A percentile compares a stretch with the other conserved stretches of the same genome.
Conservation (phyloP, 1,139 yeast species). For the Tardiomyces depauwii region DNA sequence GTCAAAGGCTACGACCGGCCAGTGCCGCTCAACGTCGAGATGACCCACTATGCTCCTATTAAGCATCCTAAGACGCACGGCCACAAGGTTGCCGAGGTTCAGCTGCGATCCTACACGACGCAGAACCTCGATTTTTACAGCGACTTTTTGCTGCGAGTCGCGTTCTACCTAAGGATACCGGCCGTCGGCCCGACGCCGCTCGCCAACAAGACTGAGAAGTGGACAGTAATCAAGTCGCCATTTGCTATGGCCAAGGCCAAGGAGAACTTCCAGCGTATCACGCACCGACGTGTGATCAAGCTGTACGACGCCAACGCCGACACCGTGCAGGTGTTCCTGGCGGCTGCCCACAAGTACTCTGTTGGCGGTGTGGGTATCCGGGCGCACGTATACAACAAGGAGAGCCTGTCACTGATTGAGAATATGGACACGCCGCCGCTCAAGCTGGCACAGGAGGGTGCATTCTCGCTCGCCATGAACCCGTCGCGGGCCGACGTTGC, state of each 20-base stretch:
- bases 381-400: constrained; percentile 56
- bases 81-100: constrained; percentile 52
- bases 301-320: constrained; percentile 85
- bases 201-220: constrained; percentile 67
- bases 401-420: constrained; percentile 36
- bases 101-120: constrained; percentile 61
- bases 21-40: constrained; percentile 71
- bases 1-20: constrained; percentile 31
- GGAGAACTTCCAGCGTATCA: constrained; percentile 86
- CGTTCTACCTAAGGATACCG: constrained; percentile 82
- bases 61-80: constrained; percentile 59
- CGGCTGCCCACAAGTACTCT: constrained; percentile 68
- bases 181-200: constrained; percentile 57
- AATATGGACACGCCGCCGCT: constrained; percentile 21
- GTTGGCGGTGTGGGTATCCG: constrained; percentile 75
- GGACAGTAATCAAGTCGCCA: constrained; percentile 91
- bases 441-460: constrained; percentile 10
- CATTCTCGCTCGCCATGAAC: constrained; percentile 15
- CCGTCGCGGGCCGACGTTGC: constrained; percentile 50
- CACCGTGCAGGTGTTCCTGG: constrained; percentile 70
- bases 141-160: constrained; percentile 84
- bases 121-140: constrained; percentile 63
- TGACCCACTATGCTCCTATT: constrained; percentile 74
- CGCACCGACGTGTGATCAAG: constrained; percentile 60
- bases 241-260: constrained; percentile 91